Conservation (phyloP, 78 protist species). For the Cavenderia fasciculata region DNA sequence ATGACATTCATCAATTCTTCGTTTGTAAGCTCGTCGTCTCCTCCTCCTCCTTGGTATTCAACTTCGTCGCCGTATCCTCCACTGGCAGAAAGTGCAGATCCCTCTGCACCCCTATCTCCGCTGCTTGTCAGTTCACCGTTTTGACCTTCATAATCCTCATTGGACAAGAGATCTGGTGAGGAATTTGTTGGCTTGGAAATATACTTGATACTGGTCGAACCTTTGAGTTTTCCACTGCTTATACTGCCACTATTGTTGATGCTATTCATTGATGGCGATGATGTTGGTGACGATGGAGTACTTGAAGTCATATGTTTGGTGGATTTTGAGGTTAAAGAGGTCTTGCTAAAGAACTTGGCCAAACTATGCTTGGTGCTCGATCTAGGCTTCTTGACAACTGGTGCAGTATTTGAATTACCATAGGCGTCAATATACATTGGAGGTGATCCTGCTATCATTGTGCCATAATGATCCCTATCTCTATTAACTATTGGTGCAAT, state of each 20-base stretch:
- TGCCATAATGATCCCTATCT: neutral
- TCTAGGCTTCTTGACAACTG: slow-evolving; percentile 35
- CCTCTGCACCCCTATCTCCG: neutral
- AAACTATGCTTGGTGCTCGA: slow-evolving; percentile 50
- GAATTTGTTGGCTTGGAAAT: neutral
- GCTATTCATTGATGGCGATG: neutral
- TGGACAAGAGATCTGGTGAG: neutral
- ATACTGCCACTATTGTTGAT: neutral
- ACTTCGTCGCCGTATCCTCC: slow-evolving; percentile 27
- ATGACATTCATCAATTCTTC: slow-evolving; percentile 40
- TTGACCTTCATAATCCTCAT: too few species aligned
- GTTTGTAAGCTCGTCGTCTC: neutral
- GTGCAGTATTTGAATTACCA: neutral
- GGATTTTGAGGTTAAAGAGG: neutral
- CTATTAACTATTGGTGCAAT: neutral
- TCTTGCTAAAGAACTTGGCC: slow-evolving; percentile 25
- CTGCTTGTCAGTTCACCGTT: neutral
- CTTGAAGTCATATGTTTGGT: neutral
- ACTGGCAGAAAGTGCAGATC: neutral
- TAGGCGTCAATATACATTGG: neutral
- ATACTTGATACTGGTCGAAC: neutral
- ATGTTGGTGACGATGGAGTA: neutral
- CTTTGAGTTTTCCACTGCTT: too few species aligned
- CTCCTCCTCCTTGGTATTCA: neutral
- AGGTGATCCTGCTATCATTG: neutral